Evolutionary conservation across 176 grass and related monocot species (phyloP).

Genomic region (Juncus effusus): DNA sequence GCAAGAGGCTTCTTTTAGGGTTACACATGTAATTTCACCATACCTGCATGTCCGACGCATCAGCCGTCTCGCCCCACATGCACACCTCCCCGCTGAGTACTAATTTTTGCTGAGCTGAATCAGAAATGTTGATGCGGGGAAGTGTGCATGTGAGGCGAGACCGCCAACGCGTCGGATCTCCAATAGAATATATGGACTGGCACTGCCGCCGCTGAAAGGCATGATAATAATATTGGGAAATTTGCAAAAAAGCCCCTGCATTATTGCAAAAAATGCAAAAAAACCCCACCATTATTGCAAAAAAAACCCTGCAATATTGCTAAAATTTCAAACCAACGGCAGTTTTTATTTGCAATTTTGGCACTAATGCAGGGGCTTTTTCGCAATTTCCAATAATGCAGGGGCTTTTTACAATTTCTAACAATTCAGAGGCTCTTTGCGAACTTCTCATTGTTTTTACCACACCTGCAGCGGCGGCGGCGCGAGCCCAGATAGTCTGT

Average conservation of each 20-base stretch:
- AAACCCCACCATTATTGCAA: no score
- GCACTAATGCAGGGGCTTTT: no score
- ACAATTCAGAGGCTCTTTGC: no score
- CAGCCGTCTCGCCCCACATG: slow-evolving; percentile 71
- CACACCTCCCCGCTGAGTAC: slow-evolving; percentile 79
- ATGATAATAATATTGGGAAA: background rate
- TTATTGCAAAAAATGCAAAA: no score
- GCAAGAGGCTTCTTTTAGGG: no score
- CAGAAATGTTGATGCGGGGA: slow-evolving; percentile 59
- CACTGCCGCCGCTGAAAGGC: slow-evolving; percentile 77
- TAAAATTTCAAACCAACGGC: slow-evolving; percentile 64
- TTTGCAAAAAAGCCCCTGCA: no score
- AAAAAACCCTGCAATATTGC: slow-evolving; percentile 15
- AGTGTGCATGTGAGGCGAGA: slow-evolving; percentile 95
- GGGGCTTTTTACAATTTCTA: no score
- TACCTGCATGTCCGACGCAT: slow-evolving; percentile 81
- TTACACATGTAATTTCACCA: no score
- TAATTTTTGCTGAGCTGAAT: slow-evolving; percentile 50
- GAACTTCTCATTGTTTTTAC: slow-evolving; percentile 72
- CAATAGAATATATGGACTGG: slow-evolving; percentile 38
- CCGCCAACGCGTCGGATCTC: slow-evolving; percentile 44
- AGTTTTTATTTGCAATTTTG: no score
- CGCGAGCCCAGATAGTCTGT: slow-evolving; percentile 85
- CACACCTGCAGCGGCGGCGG: slow-evolving; percentile 73
- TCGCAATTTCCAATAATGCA: no score